Percentiles rank a stretch among this genome's conserved stretches.
phyloP scores from a whole-genome alignment of 345 rosid genomes.

The Excoecaria agallocha region DNA sequence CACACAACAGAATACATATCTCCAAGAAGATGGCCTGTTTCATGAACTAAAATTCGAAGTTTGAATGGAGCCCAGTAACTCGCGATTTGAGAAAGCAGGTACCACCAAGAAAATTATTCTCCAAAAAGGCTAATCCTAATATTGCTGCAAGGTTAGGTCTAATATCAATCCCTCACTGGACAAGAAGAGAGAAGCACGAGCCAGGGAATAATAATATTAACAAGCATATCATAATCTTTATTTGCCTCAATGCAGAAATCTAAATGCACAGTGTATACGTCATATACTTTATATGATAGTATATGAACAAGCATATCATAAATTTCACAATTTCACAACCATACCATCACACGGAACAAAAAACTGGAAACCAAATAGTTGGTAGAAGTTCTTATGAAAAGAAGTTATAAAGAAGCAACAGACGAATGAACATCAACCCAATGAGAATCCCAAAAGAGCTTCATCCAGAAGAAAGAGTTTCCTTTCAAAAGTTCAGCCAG shows the following conservation, averaged over 20 bases:
- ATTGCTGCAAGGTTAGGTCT: constrained; percentile 65
- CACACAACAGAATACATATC: constrained; percentile 38
- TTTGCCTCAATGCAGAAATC: too few relatives aligned
- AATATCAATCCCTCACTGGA: constrained; percentile 69
- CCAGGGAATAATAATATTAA: background rate
- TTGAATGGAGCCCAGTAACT: constrained; percentile 88
- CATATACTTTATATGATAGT: background rate
- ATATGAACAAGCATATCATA: too few relatives aligned
- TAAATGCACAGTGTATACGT: too few relatives aligned
- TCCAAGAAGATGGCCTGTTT: constrained; percentile 86
- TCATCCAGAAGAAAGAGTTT: background rate
- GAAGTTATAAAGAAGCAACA: too few relatives aligned
- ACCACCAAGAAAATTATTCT: constrained; percentile 78
- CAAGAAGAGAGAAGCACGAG: constrained; percentile 44
- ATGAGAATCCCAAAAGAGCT: too few relatives aligned
- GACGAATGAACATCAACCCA: too few relatives aligned
- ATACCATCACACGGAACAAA: background rate
- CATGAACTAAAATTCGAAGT: constrained; percentile 85
- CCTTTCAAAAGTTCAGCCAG: too few relatives aligned
- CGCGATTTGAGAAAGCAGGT: constrained; percentile 69
- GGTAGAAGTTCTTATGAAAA: too few relatives aligned
- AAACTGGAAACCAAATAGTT: background rate
- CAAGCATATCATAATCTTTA: background rate
- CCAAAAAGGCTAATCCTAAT: constrained; percentile 66
- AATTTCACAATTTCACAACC: background rate